Evolutionary conservation across 805 yeast genomes (phyloP).

Genomic region (Cyberlindnera subsufficiens): DNA sequence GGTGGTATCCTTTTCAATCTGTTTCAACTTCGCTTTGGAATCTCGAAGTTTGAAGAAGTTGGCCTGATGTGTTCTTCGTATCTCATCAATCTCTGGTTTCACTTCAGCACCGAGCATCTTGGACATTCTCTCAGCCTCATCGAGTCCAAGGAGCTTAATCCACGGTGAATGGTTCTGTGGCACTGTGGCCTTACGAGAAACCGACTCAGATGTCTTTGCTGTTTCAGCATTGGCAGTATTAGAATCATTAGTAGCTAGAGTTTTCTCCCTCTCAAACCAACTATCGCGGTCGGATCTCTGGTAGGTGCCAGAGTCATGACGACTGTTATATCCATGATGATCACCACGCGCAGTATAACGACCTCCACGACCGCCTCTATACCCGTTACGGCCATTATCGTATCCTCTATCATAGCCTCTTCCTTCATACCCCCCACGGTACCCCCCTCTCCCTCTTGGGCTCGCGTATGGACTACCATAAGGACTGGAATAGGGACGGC

Average conservation of each 20-base stretch:
- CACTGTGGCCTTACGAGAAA: neutral
- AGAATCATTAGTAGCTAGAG: too few relatives aligned
- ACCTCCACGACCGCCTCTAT: conserved; percentile 2
- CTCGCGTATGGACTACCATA: conserved; percentile 6
- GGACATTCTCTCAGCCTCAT: conserved; percentile 10
- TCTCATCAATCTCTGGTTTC: conserved; percentile 8
- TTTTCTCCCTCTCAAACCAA: too few relatives aligned
- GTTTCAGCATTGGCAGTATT: neutral
- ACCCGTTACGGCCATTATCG: neutral
- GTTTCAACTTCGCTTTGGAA: conserved; percentile 2
- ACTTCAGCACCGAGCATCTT: conserved; percentile 5
- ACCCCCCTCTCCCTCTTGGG: neutral
- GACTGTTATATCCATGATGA: too few relatives aligned
- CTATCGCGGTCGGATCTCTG: too few relatives aligned
- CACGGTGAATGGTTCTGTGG: conserved; percentile 6
- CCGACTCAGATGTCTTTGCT: neutral
- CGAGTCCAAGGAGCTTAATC: conserved; percentile 13
- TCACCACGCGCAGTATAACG: too few relatives aligned
- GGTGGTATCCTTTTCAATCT: conserved; percentile 8
- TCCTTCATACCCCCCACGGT: conserved; percentile 4
- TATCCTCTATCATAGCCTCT: conserved; percentile 1
- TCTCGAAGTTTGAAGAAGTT: conserved; percentile 9
- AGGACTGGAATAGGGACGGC: conserved; percentile 7
- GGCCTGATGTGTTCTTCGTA: conserved; percentile 10
- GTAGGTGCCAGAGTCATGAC: too few relatives aligned